Base-by-base conservation (phyloP, 2,329 filamentous ascomycete species). In the Colletotrichum shisoi region DNA sequence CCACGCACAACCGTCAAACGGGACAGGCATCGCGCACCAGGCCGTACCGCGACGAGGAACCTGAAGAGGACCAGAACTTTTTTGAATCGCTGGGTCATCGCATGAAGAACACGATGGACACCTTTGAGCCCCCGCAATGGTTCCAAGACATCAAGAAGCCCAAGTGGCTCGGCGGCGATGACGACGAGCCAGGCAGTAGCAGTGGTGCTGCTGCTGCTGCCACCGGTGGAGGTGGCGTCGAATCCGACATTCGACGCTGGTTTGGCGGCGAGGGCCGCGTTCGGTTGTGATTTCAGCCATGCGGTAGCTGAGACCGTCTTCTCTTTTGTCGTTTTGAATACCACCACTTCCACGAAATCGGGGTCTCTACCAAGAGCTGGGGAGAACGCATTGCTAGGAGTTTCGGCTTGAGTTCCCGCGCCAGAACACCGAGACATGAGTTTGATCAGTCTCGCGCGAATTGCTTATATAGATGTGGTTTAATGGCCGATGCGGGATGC, bases 51-150 rank as follows among this genome's bases (percentile, higher is more conserved):
- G 84, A 86, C 0, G 84, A 85, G 8, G 85, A 86, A n/a, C 83
- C 86, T 1, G 65, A 91, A 39, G 89, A 91, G 39, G 89, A 93
- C 15, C 91, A 93, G 62, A 92, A 89, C 71, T 92, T 97, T 77
- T 93, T 98, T 74, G 86, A 91, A 71, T 89, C 90, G 40, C 88
- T 98, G 69, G 89, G 91, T 0, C 91, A 96, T 74, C 85, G 94
- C 42, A 89, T 99, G 72, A 91, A 89, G 78, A 99, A 99, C 74
- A 98, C 95, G 0, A 87, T 98, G 59, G 94, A 98, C 69, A 91
- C 88, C 0, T 85, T 93, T 2, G 90, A 93, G 59, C 85, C 89
- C 37, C 94, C 95, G 0, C 89, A 89, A 70, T 98, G 94, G 93
- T 81, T 97, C 70, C 85, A 88, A 72, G 90, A 91, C 31, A 86